Evolutionary conservation across 176 grass and related monocot genomes (phyloP), one percentile per base, ranked within the genome.

Genomic region (Zoysia japonica): DNA sequence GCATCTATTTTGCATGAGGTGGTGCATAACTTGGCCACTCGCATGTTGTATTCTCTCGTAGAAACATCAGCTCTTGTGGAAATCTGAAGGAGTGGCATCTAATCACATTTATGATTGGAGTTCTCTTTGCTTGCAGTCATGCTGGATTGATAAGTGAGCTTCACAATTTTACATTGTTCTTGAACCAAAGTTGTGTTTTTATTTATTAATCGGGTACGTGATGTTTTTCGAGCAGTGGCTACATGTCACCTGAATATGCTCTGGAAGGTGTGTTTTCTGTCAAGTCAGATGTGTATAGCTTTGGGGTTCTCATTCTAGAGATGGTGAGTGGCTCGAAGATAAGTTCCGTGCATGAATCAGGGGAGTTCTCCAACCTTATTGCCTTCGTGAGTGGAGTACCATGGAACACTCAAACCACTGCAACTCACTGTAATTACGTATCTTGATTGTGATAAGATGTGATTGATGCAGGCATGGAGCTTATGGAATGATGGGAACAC

Each of bases 241-340:
- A 89, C 72, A 89, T 89, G 87, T 64, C 87, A 0, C 87, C 87
- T 50, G 82, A 89, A 68, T 89, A 89, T 74, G 87, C 83, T 45
- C 16, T 89, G 61, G 59, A 89, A 78, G 87, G 87, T 12, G 42
- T 61, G 9, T 68, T 89, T 35, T 85, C 82, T 16, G 37, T 82
- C 47, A 89, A 85, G 56, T 89, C 82, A 2, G 87, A 89, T 36
- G 73, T 85, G 19, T 89, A 85, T 59, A 85, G 87, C 44, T 85
- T 85, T 40, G 83, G 78, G 3, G 78, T 85, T 0, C 12, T 85
- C 28, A 39, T 90, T 6, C 47, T 90, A 47, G 81, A 90, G 77
- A 67, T 90, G 56, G 76, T 90, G 19, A 87, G 81, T 54, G 89
- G 85, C 47, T 72, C 71, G 11, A 83, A 76, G 88, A 80, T 77